Conservation (phyloP, 2,329 filamentous ascomycete genomes). For the Fusarium sp. region DNA sequence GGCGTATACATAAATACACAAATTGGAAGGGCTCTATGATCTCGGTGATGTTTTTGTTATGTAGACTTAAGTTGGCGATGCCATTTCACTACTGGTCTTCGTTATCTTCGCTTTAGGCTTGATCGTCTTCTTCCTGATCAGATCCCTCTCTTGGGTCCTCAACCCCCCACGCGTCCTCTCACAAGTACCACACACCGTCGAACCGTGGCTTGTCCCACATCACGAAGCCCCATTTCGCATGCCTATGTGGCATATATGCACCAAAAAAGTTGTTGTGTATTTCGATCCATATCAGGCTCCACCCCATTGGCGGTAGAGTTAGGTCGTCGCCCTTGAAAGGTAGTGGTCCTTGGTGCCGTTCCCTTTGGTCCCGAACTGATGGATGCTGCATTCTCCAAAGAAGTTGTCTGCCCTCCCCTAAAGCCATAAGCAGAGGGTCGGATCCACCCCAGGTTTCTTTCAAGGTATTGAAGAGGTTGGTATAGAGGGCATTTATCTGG, state of each 20-base stretch:
- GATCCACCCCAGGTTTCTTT: too few species aligned
- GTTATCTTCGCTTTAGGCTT: background rate
- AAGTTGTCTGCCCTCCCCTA: too few species aligned
- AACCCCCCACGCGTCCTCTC: background rate
- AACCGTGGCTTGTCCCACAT: background rate
- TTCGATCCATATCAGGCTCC: background rate
- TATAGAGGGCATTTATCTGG: too few species aligned
- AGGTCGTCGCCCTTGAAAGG: background rate
- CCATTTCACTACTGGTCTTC: background rate
- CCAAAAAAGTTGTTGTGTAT: background rate
- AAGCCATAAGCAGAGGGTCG: too few species aligned
- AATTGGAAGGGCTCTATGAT: background rate
- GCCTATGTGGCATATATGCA: background rate
- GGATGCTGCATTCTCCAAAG: too few species aligned
- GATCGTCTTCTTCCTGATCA: background rate
- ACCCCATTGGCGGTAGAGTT: background rate
- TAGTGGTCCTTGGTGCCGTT: background rate
- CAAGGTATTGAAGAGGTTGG: too few species aligned
- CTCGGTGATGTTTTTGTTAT: background rate
- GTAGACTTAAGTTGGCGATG: background rate
- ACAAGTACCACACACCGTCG: background rate
- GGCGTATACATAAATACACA: slow-evolving; percentile 2
- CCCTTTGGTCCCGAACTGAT: background rate
- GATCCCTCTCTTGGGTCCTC: background rate
- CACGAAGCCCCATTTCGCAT: background rate